Base-by-base conservation (phyloP, 2,329 filamentous ascomycete species). In the Trichophyton verrucosum region DNA sequence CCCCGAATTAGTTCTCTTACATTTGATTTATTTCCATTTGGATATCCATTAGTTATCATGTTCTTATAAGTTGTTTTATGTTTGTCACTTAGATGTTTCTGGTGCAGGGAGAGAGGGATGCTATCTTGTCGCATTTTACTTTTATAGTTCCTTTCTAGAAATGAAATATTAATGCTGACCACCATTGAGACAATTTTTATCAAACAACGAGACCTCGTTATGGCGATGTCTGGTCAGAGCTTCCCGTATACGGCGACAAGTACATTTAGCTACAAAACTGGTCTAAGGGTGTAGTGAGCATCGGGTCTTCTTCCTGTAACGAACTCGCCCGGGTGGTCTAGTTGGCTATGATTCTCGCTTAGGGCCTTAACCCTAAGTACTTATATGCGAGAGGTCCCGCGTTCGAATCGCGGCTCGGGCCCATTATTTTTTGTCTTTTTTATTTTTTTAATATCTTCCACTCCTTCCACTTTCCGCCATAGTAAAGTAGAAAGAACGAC, bases 311-410 rank as follows among this genome's bases (percentile, higher is more conserved):
- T 3, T 7, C 8, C 8, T n/a, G 0, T 20, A 55, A 36, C 51
- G 17, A 55, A 36, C 33, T 30, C 36, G 55, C 55, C 55, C 55
- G 55, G 55, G 55, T 57, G 55, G 55, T 57, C 55, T 57, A 57
- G 55, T 57, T 57, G 55, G 55, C 55, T 57, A 57, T 57, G 55
- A 57, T 57, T 57, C 55, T 57, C 55, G 55, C 55, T 57, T 57
- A 57, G 55, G 55, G 55, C 33, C 51, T 55, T 42, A 57, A 57
- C 20, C 55, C 55, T 57, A 57, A 57, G 55, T 55, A 55, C 55
- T 57, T 44, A 7, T 42, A 57, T 57, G 55, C 55, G 55, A 57
- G 55, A 57, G 55, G 55, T 57, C 55, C 55, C 55, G 55, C 55
- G 55, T 57, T 57, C 55, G 55, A 57, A 57, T 57, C 55, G 55